Conservation (phyloP, 2,329 filamentous ascomycete species). For the Penicillium occitanis region DNA sequence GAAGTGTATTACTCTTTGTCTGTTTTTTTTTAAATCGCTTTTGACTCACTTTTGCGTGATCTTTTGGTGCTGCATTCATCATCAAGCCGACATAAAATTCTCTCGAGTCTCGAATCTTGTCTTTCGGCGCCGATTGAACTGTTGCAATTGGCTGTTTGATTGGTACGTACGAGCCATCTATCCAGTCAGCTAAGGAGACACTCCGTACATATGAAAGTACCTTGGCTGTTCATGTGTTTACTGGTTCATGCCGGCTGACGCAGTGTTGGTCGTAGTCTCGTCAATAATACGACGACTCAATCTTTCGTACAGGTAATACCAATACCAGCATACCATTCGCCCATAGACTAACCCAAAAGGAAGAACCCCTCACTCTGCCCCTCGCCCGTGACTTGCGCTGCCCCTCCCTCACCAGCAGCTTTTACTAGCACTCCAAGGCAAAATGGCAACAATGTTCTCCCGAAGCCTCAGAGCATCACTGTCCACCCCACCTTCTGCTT, state of each 20-base stretch:
- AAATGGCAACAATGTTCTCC: slow-evolving; percentile 42
- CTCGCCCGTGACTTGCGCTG: slow-evolving; percentile 22
- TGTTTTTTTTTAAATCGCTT: neutral
- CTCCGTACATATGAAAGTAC: no score
- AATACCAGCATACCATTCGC: neutral
- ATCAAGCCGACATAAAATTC: neutral
- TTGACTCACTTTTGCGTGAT: neutral
- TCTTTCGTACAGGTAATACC: slow-evolving; percentile 12
- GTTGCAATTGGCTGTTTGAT: neutral
- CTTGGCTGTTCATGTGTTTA: neutral
- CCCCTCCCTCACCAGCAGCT: slow-evolving; percentile 13
- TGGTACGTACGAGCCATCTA: neutral
- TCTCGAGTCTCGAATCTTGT: neutral
- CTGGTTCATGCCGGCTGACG: slow-evolving; percentile 1
- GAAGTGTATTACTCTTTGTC: slow-evolving; percentile 8
- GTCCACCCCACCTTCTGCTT: slow-evolving; percentile 48
- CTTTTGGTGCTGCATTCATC: neutral
- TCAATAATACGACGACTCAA: slow-evolving; percentile 5
- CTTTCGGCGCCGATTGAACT: neutral
- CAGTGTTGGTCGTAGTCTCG: neutral
- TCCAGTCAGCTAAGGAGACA: neutral
- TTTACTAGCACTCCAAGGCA: slow-evolving; percentile 13
- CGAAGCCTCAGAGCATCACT: slow-evolving; percentile 40
- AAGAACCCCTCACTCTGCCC: slow-evolving; percentile 19
- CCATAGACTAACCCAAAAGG: neutral